These are phyloP conservation scores for Magnolia officinalis DNA, from an alignment of 164 flowering plant genomes.

Conservation along the genomic window DNA sequence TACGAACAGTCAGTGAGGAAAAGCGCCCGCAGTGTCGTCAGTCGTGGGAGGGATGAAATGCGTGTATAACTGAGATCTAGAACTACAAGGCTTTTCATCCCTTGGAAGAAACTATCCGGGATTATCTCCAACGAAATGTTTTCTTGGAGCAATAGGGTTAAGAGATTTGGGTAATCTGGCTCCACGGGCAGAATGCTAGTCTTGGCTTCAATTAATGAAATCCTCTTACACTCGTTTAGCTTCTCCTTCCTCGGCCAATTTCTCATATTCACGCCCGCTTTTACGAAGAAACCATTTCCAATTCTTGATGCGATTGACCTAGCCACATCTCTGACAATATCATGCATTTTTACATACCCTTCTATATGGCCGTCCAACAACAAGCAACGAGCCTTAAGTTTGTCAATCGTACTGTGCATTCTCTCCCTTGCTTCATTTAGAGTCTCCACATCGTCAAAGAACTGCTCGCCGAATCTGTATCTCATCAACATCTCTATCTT, in stretches of 20 bases:
- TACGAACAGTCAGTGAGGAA: background rate
- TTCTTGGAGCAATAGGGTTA: constrained; percentile 5
- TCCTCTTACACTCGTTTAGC: background rate
- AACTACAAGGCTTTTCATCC: constrained; percentile 9
- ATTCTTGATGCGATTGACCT: constrained; percentile 9
- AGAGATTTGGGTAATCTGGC: constrained; percentile 9
- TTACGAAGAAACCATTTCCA: background rate
- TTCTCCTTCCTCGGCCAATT: constrained; percentile 15
- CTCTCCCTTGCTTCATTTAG: constrained; percentile 12
- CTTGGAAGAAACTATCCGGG: constrained; percentile 8
- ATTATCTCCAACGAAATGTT: background rate
- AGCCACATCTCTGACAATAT: constrained; percentile 17
- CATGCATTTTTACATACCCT: constrained; percentile 10
- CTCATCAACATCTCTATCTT: background rate
- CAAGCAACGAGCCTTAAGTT: constrained; percentile 15
- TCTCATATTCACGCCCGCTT: background rate
- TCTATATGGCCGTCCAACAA: constrained; percentile 11
- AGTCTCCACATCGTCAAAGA: constrained; percentile 1
- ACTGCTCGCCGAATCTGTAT: constrained; percentile 13
- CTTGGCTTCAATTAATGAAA: constrained; percentile 2
- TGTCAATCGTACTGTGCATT: background rate
- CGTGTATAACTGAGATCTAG: constrained; percentile 9
- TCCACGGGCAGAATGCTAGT: background rate
- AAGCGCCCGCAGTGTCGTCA: constrained; percentile 11
- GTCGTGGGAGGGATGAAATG: constrained; percentile 4